These are phyloP conservation scores for Grosmannia huntii DNA, from an alignment of 2,329 filamentous ascomycete genomes.

Conservation along the genomic window DNA sequence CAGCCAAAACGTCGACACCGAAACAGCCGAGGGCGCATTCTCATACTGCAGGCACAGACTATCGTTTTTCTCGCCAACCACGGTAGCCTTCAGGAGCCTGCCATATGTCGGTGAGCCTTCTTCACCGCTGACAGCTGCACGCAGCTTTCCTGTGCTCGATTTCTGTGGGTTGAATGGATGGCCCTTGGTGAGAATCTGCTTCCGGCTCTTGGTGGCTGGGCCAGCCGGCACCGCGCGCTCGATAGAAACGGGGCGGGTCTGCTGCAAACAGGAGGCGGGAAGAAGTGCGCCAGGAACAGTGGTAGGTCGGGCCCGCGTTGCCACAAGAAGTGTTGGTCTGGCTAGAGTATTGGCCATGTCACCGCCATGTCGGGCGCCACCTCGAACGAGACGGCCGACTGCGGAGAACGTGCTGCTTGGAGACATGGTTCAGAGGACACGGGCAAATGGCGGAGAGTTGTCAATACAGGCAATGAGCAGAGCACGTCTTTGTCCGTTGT, in stretches of 20 bases:
- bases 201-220: neutral
- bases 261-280: neutral
- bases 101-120: neutral
- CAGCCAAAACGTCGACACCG: slow-evolving; percentile 22
- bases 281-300: neutral
- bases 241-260: neutral
- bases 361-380: neutral
- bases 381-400: neutral
- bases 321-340: neutral
- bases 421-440: neutral
- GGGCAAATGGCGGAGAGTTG: neutral
- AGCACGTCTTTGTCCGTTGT: neutral
- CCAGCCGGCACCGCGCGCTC: neutral
- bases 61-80: neutral
- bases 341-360: neutral
- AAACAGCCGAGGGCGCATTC: neutral
- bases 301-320: neutral
- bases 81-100: neutral
- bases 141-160: neutral
- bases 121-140: neutral
- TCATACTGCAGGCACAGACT: neutral
- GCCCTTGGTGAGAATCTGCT: neutral
- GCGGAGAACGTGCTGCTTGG: neutral
- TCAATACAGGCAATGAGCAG: neutral
- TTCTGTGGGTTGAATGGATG: neutral